Evolutionary conservation across 768 basidiomycete species (phyloP), one percentile per base, ranked within the genome.

Genomic region (Myochromella boudieri): DNA sequence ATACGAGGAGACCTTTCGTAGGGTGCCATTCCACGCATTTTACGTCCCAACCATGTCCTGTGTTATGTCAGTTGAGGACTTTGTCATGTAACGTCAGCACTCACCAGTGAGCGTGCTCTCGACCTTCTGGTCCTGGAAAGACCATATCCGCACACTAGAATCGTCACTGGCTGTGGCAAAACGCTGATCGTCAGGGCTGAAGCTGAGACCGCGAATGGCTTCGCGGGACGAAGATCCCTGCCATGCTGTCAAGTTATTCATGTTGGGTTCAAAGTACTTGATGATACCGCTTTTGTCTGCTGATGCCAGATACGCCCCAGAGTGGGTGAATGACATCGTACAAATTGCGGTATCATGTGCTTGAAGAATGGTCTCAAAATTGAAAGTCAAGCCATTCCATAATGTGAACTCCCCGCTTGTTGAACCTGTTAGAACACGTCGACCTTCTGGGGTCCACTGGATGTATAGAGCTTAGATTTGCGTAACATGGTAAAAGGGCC

Each of bases 11-110:
- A 8, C 95, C 95, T 67, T 98, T 97, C 0, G 88, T 91, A 4
- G 94, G 93, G 68, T 99, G 97, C 97, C 97, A 99, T 70, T 97
- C 88, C 1, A 97, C 93, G 50, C 93, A 97, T 62, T 95, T 90
- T 17, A 99, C 97, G 59, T 99, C 97, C 94, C 95, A 97, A 4
- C 95, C 94, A 58, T 98, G 95, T n/a, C 94, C 94, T 93, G 42
- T 10, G 36, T 18, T 9, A 39, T 10, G 5, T 50, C 17, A 52
- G 26, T 24, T n/a, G n/a, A n/a, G n/a, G n/a, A n/a, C n/a, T n/a
- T n/a, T n/a, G n/a, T n/a, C n/a, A n/a, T n/a, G n/a, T n/a, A n/a
- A 22, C 41, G 15, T n/a, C 11, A 28, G 5, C 32, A 36, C 70
- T 33, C 49, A 85, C 94, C 95, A 28, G 89, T 90, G 54, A 97